Base-by-base conservation (phyloP, 805 yeast genomes). In the Blastobotrys muscicola region DNA sequence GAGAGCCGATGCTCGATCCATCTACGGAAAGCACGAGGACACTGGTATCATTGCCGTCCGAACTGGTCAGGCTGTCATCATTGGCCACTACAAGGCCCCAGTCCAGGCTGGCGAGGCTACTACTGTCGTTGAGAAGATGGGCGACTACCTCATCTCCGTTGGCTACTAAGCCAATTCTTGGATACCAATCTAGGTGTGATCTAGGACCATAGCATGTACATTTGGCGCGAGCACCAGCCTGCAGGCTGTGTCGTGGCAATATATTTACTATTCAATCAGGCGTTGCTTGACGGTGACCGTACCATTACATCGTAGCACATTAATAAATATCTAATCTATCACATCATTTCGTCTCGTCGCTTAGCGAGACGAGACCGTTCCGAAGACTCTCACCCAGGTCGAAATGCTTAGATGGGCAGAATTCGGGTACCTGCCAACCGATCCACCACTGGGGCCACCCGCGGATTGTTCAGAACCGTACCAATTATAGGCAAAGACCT, bases 91-190 rank as follows among this genome's bases (percentile, higher is more conserved):
- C 62, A 76, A 84, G 9, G 52, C 59, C 23, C 89, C 89, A 44
- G 82, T 85, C 38, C 90, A 81, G 64, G 85, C 97, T 29, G 96
- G 95, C 55, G 95, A 85, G 61, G 97, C 97, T 42, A 84, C 97
- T 47, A 78, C 82, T 58, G 84, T 89, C 50, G 95, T 90, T 45
- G 98, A 92, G 66, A 90, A 86, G 60, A 74, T 92, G 70, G 97
- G 95, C 38, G 97, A 92, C 63, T 89, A 92, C 61, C 75, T 92
- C 67, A 86, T 90, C 61, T 71, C 86, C 57, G 90, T 83, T 43
- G 84, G 86, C 46, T 89, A 85, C 66, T 90, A 72, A 53, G 37
- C 30, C 30, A 44, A 20, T 20, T 20, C 26, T 20, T 20, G 26
- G 26, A 20, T 20, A 20, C 26, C 26, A 20, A 20, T 35, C 38